Base-by-base conservation (phyloP, 2,329 filamentous ascomycete genomes). In the Aspergillus cejpii region DNA sequence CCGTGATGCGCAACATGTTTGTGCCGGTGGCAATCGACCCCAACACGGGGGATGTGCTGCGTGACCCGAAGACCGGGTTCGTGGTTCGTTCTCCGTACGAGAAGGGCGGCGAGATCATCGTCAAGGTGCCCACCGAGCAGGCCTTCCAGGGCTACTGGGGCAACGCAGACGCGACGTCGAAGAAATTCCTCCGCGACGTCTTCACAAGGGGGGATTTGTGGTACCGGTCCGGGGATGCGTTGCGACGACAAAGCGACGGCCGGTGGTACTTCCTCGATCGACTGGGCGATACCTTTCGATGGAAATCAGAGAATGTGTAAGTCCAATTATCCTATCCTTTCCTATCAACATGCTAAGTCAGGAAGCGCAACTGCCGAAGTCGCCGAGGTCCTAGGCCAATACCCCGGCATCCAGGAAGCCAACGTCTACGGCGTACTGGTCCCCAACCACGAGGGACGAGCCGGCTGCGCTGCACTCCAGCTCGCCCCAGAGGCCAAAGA, bases 61-160 rank as follows among this genome's bases (percentile, higher is more conserved):
- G 84, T 11, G 78, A 88, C 58, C 73, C 79, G 0, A 74, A 76
- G 53, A 87, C 84, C 0, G 84, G 84, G 0, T 85, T 86, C 49
- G 85, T 78, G 0, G 70, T 69, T 23, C 75, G 83, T 21, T 74
- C 77, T 39, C 64, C 80, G 0, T 85, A 85, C 58, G 78, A 80
- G 11, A 72, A 79, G 33, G 85, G 85, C 3, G 85, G 85, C n/a
- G 85, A 91, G 65, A 84, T 90, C 11, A 66, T 90, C 21, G 78
- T 87, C n/a, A 67, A 73, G 0, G 72, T 84, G 12, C 74, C 79
- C 0, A 68, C 73, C 39, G 74, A 78, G 36, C 66, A 75, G 8
- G 70, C 70, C 6, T 90, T 85, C 60, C 74, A 77, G 10, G 85
- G 85, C 1, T 90, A 90, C 62, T 83, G 79, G 65, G 77, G 79